These are phyloP conservation scores for Leishmania lainsoni DNA, from an alignment of 208 protist genomes.

Conservation along the genomic window DNA sequence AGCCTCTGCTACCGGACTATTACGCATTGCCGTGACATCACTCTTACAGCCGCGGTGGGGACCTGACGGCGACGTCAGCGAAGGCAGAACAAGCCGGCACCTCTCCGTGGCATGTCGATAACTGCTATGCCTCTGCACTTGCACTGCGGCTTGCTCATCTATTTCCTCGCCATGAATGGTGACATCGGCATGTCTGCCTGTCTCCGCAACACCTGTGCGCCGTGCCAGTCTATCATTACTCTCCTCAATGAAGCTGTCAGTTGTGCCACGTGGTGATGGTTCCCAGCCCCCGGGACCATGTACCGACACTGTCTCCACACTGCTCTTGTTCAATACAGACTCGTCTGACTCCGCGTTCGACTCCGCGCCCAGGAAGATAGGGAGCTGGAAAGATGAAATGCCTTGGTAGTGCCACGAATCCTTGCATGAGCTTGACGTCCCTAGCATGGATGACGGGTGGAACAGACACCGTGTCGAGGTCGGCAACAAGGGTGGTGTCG, in stretches of 20 bases:
- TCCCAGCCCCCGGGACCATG: background rate
- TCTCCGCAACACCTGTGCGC: background rate
- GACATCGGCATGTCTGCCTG: background rate
- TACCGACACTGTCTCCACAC: background rate
- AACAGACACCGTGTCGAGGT: background rate
- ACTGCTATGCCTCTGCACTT: background rate
- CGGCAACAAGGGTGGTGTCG: background rate
- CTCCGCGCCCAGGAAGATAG: background rate
- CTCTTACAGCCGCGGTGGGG: background rate
- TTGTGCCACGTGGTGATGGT: background rate
- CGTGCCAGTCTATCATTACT: background rate
- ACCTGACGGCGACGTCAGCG: background rate
- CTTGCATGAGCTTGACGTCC: background rate
- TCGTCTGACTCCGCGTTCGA: background rate
- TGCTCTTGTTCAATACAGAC: no score
- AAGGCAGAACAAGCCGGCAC: background rate
- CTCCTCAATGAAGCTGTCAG: background rate
- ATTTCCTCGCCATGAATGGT: background rate
- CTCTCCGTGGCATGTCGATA: background rate
- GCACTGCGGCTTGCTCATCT: background rate
- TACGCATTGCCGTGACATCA: background rate
- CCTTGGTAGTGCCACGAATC: background rate
- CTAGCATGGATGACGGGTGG: background rate
- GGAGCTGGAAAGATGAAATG: background rate
- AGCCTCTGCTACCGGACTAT: background rate